Conservation (phyloP, 1,284 basidiomycete species). For the Phlebopus sp. region DNA sequence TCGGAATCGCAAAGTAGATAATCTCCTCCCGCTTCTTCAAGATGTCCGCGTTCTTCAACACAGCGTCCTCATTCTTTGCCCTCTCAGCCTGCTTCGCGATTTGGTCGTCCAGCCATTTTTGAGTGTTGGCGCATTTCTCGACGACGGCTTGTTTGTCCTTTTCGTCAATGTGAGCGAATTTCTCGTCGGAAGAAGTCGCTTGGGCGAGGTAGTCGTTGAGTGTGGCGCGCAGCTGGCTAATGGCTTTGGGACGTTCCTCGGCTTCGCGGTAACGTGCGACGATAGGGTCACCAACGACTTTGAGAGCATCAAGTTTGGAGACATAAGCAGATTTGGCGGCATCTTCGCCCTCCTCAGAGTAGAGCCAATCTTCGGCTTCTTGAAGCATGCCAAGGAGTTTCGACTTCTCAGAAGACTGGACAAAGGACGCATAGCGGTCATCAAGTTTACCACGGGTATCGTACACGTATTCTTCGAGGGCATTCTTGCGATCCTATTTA, state of each 20-base stretch:
- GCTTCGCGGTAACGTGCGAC: conserved; percentile 75
- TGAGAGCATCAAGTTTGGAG: conserved; percentile 73
- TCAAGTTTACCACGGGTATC: conserved; percentile 91
- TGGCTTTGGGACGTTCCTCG: conserved; percentile 74
- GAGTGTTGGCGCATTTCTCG: conserved; percentile 76
- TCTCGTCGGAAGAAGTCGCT: conserved; percentile 80
- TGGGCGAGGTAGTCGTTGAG: conserved; percentile 81
- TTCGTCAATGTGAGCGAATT: conserved; percentile 82
- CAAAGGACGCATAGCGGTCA: conserved; percentile 75
- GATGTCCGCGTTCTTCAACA: conserved; percentile 78
- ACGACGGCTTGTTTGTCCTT: conserved; percentile 84
- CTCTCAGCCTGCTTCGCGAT: conserved; percentile 81
- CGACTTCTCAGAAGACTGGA: conserved; percentile 72
- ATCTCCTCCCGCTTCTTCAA: conserved; percentile 87
- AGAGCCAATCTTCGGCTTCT: conserved; percentile 92
- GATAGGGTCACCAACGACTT: conserved; percentile 83
- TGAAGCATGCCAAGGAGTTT: conserved; percentile 66
- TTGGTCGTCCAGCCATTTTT: conserved; percentile 94
- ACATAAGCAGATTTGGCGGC: conserved; percentile 91
- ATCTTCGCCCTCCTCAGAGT: conserved; percentile 93
- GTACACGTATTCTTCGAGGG: conserved; percentile 96
- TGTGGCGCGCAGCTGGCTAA: conserved; percentile 76
- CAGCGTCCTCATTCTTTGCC: conserved; percentile 82
- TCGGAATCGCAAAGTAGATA: conserved; percentile 80
- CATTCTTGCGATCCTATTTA: conserved; percentile 87